Percentiles rank a stretch among this genome's conserved stretches.
phyloP scores from a whole-genome alignment of 2,329 filamentous ascomycete genomes.

The Scorias spongiosa region DNA sequence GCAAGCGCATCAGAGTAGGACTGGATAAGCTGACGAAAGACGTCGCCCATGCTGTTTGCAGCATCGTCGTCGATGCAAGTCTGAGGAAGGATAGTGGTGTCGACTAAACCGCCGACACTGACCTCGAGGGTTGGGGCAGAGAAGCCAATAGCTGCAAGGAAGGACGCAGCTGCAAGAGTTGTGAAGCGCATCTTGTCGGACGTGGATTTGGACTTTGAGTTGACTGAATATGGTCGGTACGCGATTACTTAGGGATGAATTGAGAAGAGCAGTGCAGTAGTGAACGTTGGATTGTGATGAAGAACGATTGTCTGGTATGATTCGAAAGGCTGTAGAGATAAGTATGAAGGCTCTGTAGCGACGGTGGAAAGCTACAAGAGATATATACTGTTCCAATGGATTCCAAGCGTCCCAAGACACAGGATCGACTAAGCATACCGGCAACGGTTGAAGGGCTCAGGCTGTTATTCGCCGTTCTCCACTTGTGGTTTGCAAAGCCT shows the following conservation, averaged over 20 bases:
- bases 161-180: slow-evolving; percentile 8
- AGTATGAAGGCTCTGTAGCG: no score
- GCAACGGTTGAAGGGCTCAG: neutral
- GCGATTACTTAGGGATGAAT: neutral
- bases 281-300: neutral
- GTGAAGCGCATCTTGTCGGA: slow-evolving; percentile 8
- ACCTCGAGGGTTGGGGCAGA: slow-evolving; percentile 6
- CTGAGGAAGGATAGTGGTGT: neutral
- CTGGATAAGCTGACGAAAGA: slow-evolving; percentile 17
- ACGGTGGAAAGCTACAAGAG: no score
- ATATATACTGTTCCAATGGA: no score
- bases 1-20: slow-evolving; percentile 16
- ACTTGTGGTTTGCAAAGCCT: neutral
- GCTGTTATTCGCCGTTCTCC: neutral
- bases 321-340: no score
- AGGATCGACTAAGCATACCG: no score
- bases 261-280: neutral
- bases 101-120: neutral
- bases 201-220: neutral
- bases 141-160: slow-evolving; percentile 6
- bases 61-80: slow-evolving; percentile 12
- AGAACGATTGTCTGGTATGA: neutral
- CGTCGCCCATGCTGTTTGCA: slow-evolving; percentile 11
- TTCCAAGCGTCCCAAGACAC: neutral
- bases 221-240: neutral